Evolutionary conservation across 371 early-diverging fungal genomes (phyloP), one percentile per base, ranked within the genome.

Genomic region (Mortierella polycephala): DNA sequence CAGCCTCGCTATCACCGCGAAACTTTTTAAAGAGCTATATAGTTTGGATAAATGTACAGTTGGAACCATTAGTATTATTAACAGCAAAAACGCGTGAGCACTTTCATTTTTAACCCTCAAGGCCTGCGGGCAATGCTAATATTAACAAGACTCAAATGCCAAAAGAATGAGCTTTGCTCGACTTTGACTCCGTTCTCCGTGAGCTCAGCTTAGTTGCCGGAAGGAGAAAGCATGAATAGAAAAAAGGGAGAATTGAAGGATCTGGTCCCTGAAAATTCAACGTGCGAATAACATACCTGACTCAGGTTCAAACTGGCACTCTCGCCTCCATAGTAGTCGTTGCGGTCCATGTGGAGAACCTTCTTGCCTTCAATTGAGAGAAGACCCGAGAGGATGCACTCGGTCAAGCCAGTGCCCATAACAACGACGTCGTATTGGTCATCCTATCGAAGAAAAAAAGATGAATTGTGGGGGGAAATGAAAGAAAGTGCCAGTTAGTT

Each of bases 401-500:
- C 99, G 82, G 99, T 96, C 71, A 99, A 89, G 61, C 99, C 99
- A 55, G 99, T 99, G 64, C 99, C 99, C 64, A 99, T 89, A 71
- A 98, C 95, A 84, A 98, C 93, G 71, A 97, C 95, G 85, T 98
- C 98, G 87, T 96, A 96, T 75, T 90, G 82, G 82, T 95, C 94
- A 88, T 96, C 94, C 96, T 93, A 69, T 50, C 7, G 10, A 40
- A 30, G 23, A 21, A 20, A 20, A 10, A 62, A 41, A 41, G 37
- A 21, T 18, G 16, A 44, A 46, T 13, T 10, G 16, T 42, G 30
- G 18, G 30, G 4, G 14, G 46, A 39, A 16, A 45, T 23, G 47
- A 11, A 52, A 60, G 9, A 49, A 51, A 13, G 7, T 16, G 18
- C n/a, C 18, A 51, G 51, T 18, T n/a, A 30, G 30, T 30, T 30